Percentiles rank a stretch among this genome's conserved stretches.
Evolutionary conservation across 371 early-diverging fungal species (phyloP).

Genomic region (Entomophthora muscae): DNA sequence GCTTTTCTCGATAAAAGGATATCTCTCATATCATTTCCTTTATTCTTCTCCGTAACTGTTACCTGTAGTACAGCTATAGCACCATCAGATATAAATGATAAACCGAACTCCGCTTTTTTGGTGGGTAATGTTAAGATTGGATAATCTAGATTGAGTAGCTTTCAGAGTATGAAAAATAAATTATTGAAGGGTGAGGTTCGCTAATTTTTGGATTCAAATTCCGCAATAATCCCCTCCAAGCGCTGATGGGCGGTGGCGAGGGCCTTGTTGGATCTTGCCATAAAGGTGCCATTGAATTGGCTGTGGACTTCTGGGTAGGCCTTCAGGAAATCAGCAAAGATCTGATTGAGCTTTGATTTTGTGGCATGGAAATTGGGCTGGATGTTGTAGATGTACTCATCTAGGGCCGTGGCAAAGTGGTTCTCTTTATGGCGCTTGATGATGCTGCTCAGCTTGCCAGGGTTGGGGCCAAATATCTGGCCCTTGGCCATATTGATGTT

Average conservation of each 20-base stretch:
- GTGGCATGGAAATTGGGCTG: not conserved
- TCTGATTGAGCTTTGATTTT: not conserved
- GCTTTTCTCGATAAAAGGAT: too few species aligned
- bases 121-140: too few species aligned
- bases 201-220: too few species aligned
- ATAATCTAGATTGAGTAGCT: too few species aligned
- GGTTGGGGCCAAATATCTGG: not conserved
- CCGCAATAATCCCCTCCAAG: not conserved
- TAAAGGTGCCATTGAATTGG: not conserved
- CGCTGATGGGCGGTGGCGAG: not conserved
- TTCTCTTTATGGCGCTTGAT: not conserved
- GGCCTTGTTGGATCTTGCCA: not conserved
- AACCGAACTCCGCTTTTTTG: too few species aligned
- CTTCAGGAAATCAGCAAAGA: not conserved
- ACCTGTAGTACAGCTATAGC: too few species aligned
- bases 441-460: not conserved
- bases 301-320: not conserved
- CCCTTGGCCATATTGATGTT: slow-evolving; percentile 1
- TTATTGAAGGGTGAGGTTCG: too few species aligned
- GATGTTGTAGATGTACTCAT: not conserved
- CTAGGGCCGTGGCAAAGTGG: not conserved
- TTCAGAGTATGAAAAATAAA: too few species aligned
- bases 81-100: too few species aligned
- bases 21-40: too few species aligned
- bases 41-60: too few species aligned